Evolutionary conservation across 1,284 basidiomycete species (phyloP).

Genomic region (Exobasidium rhododendri): DNA sequence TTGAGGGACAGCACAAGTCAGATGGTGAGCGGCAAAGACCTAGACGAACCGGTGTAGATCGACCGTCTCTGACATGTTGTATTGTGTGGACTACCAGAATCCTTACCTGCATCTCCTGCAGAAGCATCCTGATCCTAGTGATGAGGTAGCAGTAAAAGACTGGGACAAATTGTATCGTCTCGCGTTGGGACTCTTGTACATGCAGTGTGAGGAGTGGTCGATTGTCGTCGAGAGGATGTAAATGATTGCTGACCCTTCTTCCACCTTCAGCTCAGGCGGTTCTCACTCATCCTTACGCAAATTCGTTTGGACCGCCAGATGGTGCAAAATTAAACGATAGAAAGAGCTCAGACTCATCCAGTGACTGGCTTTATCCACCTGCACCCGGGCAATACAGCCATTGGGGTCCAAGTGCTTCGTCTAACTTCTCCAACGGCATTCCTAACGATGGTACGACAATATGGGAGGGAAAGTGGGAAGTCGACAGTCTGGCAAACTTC

Average conservation of each 20-base stretch:
- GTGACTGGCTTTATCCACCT: constrained; percentile 33
- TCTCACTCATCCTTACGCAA: constrained; percentile 28
- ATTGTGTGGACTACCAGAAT: no score
- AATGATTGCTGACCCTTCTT: no score
- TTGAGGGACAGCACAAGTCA: constrained; percentile 35
- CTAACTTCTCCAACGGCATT: constrained; percentile 44
- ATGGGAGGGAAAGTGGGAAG: constrained; percentile 47
- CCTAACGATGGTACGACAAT: constrained; percentile 32
- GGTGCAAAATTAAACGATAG: constrained; percentile 17
- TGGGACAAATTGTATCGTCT: constrained; percentile 36
- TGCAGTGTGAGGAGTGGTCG: constrained; percentile 21
- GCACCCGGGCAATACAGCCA: constrained; percentile 21
- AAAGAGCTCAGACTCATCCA: background rate
- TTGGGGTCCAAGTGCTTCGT: constrained; percentile 22
- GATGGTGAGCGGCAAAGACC: constrained; percentile 23
- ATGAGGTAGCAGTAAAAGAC: constrained; percentile 13
- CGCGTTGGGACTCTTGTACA: constrained; percentile 30
- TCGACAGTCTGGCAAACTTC: constrained; percentile 34
- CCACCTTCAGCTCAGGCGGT: constrained; percentile 22
- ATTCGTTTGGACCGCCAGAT: constrained; percentile 35
- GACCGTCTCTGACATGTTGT: no score
- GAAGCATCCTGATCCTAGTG: background rate
- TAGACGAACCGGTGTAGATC: no score
- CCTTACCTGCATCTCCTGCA: background rate
- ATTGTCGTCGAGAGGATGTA: no score